Evolutionary conservation across 2,329 filamentous ascomycete species (phyloP).

Genomic region (Colletotrichum sp.): DNA sequence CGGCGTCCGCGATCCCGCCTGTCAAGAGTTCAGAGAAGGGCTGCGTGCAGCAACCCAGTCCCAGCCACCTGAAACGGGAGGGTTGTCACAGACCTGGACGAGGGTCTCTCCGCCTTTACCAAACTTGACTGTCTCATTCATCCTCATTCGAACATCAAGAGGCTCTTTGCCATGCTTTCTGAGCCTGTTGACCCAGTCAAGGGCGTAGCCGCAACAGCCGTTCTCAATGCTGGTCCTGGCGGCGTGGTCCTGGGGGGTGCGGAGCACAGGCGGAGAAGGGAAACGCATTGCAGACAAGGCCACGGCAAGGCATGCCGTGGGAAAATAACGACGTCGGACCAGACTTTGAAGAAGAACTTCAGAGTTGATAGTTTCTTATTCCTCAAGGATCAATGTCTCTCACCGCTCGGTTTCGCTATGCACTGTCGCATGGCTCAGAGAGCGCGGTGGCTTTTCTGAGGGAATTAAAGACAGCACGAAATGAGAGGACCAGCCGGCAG

Average conservation of each 20-base stretch:
- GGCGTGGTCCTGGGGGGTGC: background rate
- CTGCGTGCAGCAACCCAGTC: background rate
- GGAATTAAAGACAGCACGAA: background rate
- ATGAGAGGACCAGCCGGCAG: background rate
- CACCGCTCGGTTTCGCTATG: background rate
- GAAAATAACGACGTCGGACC: background rate
- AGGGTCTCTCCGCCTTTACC: background rate
- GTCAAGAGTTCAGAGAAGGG: slow-evolving; percentile 8
- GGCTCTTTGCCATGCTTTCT: background rate
- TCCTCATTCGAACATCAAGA: background rate
- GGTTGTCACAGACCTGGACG: slow-evolving; percentile 20
- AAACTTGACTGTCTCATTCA: background rate
- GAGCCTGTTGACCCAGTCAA: background rate
- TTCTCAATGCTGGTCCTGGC: background rate
- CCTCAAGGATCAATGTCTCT: background rate
- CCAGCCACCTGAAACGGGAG: slow-evolving; percentile 21
- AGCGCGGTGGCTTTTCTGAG: background rate
- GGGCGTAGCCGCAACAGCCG: slow-evolving; percentile 7
- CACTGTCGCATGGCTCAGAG: background rate
- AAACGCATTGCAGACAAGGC: background rate
- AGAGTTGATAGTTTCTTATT: background rate
- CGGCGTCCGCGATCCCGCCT: slow-evolving; percentile 12
- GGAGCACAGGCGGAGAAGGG: background rate
- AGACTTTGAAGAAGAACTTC: background rate
- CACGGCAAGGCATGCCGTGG: background rate